Evolutionary conservation across 352 stramenopile genomes (phyloP).

Genomic region (Phytopythium oedochilum): DNA sequence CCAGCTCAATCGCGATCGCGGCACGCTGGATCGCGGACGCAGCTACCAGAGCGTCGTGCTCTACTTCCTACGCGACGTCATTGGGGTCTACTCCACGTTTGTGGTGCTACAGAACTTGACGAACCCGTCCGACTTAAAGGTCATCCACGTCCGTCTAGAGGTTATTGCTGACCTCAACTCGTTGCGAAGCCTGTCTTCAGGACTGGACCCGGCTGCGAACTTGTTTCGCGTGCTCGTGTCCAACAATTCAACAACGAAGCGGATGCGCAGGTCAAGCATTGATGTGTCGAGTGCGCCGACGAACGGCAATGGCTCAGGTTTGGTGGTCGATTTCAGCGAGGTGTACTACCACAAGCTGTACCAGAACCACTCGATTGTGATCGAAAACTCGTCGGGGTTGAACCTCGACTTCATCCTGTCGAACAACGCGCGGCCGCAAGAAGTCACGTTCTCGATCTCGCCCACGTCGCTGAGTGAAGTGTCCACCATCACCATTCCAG

Average conservation of each 20-base stretch:
- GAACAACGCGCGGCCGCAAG: conserved; percentile 70
- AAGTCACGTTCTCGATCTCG: conserved; percentile 82
- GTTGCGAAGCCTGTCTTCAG: conserved; percentile 75
- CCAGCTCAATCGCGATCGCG: conserved; percentile 74
- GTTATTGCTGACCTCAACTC: conserved; percentile 85
- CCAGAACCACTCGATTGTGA: conserved; percentile 87
- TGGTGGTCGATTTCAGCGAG: conserved; percentile 82
- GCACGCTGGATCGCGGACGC: conserved; percentile 60
- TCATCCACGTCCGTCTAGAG: conserved; percentile 83
- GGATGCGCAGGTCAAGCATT: conserved; percentile 52
- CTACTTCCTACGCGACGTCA: conserved; percentile 72
- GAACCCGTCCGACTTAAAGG: conserved; percentile 81
- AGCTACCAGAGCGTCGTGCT: conserved; percentile 85
- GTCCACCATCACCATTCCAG: conserved; percentile 63
- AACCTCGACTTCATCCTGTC: conserved; percentile 85
- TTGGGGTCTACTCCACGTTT: conserved; percentile 85
- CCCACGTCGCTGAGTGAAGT: conserved; percentile 84
- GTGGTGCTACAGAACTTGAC: conserved; percentile 81
- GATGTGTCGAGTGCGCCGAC: conserved; percentile 18
- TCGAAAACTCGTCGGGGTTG: conserved; percentile 83
- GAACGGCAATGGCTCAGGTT: conserved; percentile 11
- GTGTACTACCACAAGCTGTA: conserved; percentile 89
- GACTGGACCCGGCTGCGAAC: conserved; percentile 57
- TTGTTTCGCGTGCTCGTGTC: conserved; percentile 86
- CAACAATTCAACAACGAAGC: conserved; percentile 56